These are phyloP conservation scores for Ustilago tritici DNA, from an alignment of 1,284 basidiomycete species.

Conservation along the genomic window DNA sequence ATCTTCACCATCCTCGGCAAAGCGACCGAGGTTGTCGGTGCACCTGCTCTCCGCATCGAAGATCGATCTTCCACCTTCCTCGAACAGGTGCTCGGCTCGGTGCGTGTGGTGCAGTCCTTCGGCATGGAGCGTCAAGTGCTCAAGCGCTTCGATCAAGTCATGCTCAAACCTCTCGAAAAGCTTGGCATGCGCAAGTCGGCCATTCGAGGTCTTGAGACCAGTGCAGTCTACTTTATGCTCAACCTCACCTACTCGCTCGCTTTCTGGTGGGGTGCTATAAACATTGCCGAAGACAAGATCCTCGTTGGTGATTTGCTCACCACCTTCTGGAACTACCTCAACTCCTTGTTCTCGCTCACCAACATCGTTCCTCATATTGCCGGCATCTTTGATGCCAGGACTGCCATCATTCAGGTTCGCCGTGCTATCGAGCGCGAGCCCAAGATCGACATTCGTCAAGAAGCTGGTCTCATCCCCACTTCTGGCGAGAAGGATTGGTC, in stretches of 20 bases:
- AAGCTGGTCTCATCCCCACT: conserved; percentile 39
- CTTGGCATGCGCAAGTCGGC: conserved; percentile 65
- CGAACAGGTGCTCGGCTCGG: conserved; percentile 71
- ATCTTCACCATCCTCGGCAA: conserved; percentile 67
- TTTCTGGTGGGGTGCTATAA: conserved; percentile 63
- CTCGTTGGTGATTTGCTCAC: conserved; percentile 55
- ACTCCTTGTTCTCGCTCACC: conserved; percentile 63
- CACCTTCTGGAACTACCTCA: conserved; percentile 66
- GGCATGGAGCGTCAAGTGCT: conserved; percentile 67
- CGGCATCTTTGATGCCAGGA: conserved; percentile 57
- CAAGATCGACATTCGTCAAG: conserved; percentile 62
- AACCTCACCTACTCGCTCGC: conserved; percentile 54
- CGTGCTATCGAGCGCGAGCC: conserved; percentile 63
- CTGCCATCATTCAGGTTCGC: conserved; percentile 58
- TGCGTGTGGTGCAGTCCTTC: conserved; percentile 71
- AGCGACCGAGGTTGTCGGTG: conserved; percentile 64
- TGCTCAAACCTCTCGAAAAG: conserved; percentile 67
- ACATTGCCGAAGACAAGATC: conserved; percentile 51
- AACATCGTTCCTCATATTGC: conserved; percentile 65
- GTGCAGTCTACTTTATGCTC: conserved; percentile 59
- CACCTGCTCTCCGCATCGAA: conserved; percentile 67
- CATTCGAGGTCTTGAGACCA: conserved; percentile 59
- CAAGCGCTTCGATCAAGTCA: conserved; percentile 66
- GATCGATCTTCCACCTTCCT: conserved; percentile 70
- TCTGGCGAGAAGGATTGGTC: conserved; percentile 26